Conservation (phyloP, 2,329 filamentous ascomycete species). For the Curvularia verruculosa region DNA sequence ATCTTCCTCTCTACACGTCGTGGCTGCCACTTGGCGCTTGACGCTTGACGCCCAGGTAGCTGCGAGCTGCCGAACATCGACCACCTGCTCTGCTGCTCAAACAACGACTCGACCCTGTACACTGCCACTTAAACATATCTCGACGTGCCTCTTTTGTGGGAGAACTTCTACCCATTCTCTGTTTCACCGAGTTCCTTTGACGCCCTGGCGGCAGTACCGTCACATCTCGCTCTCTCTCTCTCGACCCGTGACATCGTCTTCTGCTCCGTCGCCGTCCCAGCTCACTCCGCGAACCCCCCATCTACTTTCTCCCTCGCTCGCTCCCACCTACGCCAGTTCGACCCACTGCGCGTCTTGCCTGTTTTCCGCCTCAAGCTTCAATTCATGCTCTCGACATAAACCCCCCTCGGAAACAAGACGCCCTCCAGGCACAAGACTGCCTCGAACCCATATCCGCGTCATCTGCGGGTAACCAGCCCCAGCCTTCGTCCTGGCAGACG, state of each 20-base stretch:
- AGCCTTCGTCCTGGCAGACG: constrained; percentile 74
- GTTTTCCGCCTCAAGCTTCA: background rate
- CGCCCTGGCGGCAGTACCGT: constrained; percentile 12
- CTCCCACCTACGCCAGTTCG: background rate
- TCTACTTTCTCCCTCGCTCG: constrained; percentile 1
- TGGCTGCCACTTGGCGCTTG: constrained; percentile 34
- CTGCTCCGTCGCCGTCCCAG: constrained; percentile 14
- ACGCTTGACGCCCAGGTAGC: constrained; percentile 28
- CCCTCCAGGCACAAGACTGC: constrained; percentile 30
- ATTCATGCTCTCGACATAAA: constrained; percentile 12
- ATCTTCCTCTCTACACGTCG: constrained; percentile 14
- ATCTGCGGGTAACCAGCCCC: constrained; percentile 41
- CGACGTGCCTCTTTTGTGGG: background rate
- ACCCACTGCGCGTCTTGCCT: constrained; percentile 1
- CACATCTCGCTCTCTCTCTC: constrained; percentile 24
- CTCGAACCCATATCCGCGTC: constrained; percentile 34
- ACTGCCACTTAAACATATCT: background rate
- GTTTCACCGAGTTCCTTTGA: constrained; percentile 1
- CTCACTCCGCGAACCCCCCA: constrained; percentile 16
- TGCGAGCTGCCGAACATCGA: constrained; percentile 9
- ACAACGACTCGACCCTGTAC: constrained; percentile 4
- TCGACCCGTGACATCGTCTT: constrained; percentile 35
- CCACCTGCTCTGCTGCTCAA: constrained; percentile 9
- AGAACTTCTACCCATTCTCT: constrained; percentile 10
- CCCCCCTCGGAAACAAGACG: constrained; percentile 13